These are phyloP conservation scores for Gnaphalium uliginosum DNA, from an alignment of 129 eudicot species.

Conservation along the genomic window DNA sequence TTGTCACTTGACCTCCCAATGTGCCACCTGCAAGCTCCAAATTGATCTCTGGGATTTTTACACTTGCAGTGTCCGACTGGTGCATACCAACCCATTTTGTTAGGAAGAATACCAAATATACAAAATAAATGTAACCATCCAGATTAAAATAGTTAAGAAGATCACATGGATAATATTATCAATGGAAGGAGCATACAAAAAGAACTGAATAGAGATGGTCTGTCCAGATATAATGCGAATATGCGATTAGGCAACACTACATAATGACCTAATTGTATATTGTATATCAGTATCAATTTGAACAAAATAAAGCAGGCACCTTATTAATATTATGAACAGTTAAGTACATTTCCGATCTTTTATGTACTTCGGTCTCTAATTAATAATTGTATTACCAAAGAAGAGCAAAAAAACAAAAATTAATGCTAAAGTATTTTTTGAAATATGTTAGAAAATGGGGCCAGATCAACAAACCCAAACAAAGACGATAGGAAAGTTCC, in stretches of 20 bases:
- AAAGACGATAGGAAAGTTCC: constrained; percentile 3
- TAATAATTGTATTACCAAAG: not conserved
- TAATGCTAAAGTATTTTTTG: not conserved
- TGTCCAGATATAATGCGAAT: not conserved
- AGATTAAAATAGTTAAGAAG: not conserved
- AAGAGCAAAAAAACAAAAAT: not conserved
- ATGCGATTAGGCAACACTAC: not conserved
- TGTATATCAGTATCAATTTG: not conserved
- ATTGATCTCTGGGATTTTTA: constrained; percentile 77
- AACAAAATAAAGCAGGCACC: not conserved
- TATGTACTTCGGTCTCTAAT: not conserved
- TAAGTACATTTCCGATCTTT: not conserved
- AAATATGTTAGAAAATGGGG: not conserved
- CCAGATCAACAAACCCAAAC: constrained; percentile 12
- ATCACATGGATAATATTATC: not conserved
- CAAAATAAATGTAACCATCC: not conserved
- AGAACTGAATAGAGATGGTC: not conserved
- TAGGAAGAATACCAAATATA: not conserved
- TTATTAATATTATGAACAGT: not conserved
- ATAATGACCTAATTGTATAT: not conserved
- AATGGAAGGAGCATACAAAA: not conserved
- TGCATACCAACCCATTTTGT: constrained; percentile 18
- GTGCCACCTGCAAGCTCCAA: constrained; percentile 92
- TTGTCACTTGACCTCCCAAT: constrained; percentile 87
- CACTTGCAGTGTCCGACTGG: constrained; percentile 93